Evolutionary conservation across 345 rosid genomes (phyloP).

Genomic region (Melaleuca quinquenervia): DNA sequence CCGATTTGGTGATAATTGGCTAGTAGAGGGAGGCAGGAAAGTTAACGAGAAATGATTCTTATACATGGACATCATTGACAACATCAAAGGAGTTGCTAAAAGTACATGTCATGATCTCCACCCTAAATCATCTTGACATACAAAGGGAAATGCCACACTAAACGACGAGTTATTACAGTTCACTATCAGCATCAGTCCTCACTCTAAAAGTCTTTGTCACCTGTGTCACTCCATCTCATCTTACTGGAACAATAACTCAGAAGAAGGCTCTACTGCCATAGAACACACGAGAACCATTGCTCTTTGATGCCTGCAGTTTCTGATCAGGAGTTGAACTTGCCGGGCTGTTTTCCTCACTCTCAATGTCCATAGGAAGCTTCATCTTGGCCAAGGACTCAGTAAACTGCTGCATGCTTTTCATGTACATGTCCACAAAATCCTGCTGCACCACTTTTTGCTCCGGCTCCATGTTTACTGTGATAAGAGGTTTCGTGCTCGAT

Average conservation of each 20-base stretch:
- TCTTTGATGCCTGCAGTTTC: conserved; percentile 58
- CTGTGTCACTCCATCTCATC: conserved; percentile 35
- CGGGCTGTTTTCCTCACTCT: conserved; percentile 55
- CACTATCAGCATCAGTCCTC: conserved; percentile 67
- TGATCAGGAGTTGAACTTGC: conserved; percentile 83
- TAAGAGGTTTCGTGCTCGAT: conserved; percentile 35
- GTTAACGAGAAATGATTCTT: conserved; percentile 10
- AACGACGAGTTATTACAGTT: conserved; percentile 42
- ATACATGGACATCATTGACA: conserved; percentile 27
- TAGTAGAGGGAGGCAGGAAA: background rate
- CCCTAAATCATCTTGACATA: conserved; percentile 22
- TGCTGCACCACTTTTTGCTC: conserved; percentile 83
- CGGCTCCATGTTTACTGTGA: conserved; percentile 50
- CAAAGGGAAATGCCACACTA: conserved; percentile 51
- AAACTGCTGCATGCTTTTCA: conserved; percentile 99
- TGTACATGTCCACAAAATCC: conserved; percentile 94
- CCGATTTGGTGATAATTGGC: conserved; percentile 15
- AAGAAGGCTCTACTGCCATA: conserved; percentile 98
- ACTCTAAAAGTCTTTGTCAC: conserved; percentile 53
- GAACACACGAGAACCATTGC: conserved; percentile 76
- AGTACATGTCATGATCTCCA: conserved; percentile 38
- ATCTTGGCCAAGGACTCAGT: conserved; percentile 98
- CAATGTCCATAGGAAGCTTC: conserved; percentile 93
- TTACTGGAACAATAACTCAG: conserved; percentile 29
- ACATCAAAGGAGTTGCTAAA: background rate